Base-by-base conservation (phyloP, 2,329 filamentous ascomycete species). In the Sporothrix brunneoviolacea region DNA sequence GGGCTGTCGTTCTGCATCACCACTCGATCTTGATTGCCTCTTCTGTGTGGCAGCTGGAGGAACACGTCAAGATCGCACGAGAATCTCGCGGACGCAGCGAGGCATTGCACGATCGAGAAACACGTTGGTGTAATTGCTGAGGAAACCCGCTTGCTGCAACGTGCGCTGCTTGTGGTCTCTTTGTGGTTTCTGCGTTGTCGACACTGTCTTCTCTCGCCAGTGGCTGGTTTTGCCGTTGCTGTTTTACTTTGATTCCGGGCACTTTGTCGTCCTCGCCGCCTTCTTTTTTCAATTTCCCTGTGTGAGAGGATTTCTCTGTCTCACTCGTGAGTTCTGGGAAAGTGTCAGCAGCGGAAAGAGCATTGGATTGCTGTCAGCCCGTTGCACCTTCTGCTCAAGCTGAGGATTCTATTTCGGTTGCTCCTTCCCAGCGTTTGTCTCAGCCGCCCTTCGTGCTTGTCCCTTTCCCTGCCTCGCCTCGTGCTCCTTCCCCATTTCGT, bases 71-170 rank as follows among this genome's bases (percentile, higher is more conserved):
- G 27, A 39, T 44, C 30, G 30, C 18, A 44, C 41, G 18, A 35
- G 30, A 35, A 38, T 47, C 44, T 13, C 49, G 45, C 22, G 15
- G 30, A 28, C 27, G 24, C n/a, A 13, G 13, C 36, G 22, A 35
- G 10, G 28, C 41, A 36, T 9, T 41, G 42, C 28, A 46, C 36
- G 41, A 35, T 51, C 49, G 38, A 41, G 43, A 51, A 36, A 42
- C 43, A 47, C 43, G 10, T 21, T 36, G 32, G 43, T 51, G 50
- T 24, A 30, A 51, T 47, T 32, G 9, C 22, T 10, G 16, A 42
- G 15, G 27, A 27, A 35, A 37, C 28, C 32, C 43, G 38, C 43
- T 43, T 51, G 33, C 43, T 48, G 50, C 50, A 47, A 51, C 49
- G 36, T 51, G 49, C 49, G 24, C 43, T 24, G 41, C 49, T 37